Base-by-base conservation (phyloP, 2,329 filamentous ascomycete species). In the Aspergillus tanneri region DNA sequence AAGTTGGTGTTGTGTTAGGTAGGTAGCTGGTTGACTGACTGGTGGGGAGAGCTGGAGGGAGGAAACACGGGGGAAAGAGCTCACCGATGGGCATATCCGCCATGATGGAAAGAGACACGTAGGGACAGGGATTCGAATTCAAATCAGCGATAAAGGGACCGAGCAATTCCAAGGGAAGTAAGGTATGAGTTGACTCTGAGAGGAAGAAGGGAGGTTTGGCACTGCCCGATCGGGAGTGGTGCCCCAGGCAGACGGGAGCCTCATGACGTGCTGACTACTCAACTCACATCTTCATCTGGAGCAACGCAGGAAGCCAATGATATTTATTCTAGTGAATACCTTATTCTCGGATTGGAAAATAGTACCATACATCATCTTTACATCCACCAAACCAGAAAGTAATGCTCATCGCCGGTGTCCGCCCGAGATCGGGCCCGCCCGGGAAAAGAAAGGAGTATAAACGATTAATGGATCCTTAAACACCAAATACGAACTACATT, bases 1-100 rank as follows among this genome's bases (percentile, higher is more conserved):
- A 39, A 25, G 47, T n/a, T n/a, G n/a, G n/a, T n/a, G n/a, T n/a
- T n/a, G n/a, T n/a, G n/a, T n/a, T n/a, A 54, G 50, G 52, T 55
- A 44, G 63, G 68, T 62, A 69, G 64, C 60, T 57, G 50, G 43
- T 27, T 40, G 42, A 34, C 27, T 53, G 49, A 52, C 45, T 42
- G 55, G 57, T 57, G 49, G 54, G 56, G 54, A 52, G 49, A 47
- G 50, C 49, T 50, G 53, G 54, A 46, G 35, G 55, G 53, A 59
- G 58, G 60, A 52, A 19, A 23, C 11, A 22, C n/a, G 59, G 54
- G 50, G 50, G 43, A 50, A 49, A 46, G 39, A 49, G 58, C 60
- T 56, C 69, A 77, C 74, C 74, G 68, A 77, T 77, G 61, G 74
- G 74, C 65, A 72, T 69, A 49, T 77, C 72, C 59, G 74, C 71